These are phyloP conservation scores for Penstemon davidsonii DNA, from an alignment of 257 asterid genomes.

Conservation along the genomic window DNA sequence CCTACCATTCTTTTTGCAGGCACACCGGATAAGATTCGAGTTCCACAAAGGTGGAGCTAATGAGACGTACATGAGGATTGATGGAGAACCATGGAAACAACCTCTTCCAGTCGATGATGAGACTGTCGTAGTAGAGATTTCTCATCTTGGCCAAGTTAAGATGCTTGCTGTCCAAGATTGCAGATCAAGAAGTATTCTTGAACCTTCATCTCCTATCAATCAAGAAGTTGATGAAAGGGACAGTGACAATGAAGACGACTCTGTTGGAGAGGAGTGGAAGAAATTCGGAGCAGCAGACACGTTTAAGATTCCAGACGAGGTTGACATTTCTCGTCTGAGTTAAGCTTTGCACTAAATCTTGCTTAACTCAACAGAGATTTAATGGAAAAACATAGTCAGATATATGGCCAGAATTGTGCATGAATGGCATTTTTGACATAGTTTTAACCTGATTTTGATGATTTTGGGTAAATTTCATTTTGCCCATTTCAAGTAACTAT, in stretches of 20 bases:
- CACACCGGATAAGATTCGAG: constrained; percentile 48
- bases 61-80: constrained; percentile 56
- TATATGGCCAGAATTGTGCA: no score
- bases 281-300: constrained; percentile 89
- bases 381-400: no score
- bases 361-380: no score
- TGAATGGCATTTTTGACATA: no score
- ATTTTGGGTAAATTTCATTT: no score
- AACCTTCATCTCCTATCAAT: constrained; percentile 47
- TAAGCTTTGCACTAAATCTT: constrained; percentile 20
- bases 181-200: constrained; percentile 55
- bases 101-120: constrained; percentile 58
- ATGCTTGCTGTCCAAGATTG: constrained; percentile 76
- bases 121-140: constrained; percentile 49
- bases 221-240: constrained; percentile 49
- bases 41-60: constrained; percentile 52
- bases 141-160: constrained; percentile 67
- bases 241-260: constrained; percentile 57
- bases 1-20: constrained; percentile 26
- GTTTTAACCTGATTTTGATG: no score
- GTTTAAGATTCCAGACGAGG: constrained; percentile 76
- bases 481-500: no score
- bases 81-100: constrained; percentile 68
- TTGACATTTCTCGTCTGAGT: constrained; percentile 74
- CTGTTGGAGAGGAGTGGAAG: constrained; percentile 53